phyloP scores from a whole-genome alignment of 768 basidiomycete species.

The Vishniacozyma victoriae region DNA sequence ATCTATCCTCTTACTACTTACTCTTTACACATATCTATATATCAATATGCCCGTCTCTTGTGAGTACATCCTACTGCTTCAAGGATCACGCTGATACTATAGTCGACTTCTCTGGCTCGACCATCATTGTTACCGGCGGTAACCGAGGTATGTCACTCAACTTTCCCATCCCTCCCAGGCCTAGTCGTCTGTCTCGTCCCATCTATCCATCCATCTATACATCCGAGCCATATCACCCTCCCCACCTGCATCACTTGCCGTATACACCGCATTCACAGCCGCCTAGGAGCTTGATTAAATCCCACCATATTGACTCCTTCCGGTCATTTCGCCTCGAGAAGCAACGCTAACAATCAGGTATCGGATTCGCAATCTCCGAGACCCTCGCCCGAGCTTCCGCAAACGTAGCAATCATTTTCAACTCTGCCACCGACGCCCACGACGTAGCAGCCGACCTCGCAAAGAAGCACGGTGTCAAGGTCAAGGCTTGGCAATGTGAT shows the following conservation, averaged over 20 bases:
- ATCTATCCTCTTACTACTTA: neutral
- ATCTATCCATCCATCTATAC: neutral
- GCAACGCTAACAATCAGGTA: slow-evolving; percentile 50
- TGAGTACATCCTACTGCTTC: neutral
- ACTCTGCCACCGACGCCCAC: slow-evolving; percentile 51
- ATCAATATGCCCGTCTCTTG: neutral
- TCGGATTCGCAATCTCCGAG: slow-evolving; percentile 56
- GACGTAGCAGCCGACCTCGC: slow-evolving; percentile 53
- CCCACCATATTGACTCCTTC: neutral
- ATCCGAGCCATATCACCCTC: neutral
- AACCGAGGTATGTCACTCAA: slow-evolving; percentile 15
- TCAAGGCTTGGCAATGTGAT: slow-evolving; percentile 60
- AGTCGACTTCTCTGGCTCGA: slow-evolving; percentile 45
- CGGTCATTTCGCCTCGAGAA: neutral
- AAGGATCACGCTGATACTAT: neutral
- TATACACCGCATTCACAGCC: neutral
- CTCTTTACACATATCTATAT: neutral
- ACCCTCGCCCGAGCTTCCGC: slow-evolving; percentile 57
- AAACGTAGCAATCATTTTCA: slow-evolving; percentile 61
- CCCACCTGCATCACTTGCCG: neutral
- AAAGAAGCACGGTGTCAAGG: slow-evolving; percentile 51
- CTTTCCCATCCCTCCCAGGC: slow-evolving; percentile 20
- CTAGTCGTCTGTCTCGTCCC: slow-evolving; percentile 22
- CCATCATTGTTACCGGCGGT: slow-evolving; percentile 57
- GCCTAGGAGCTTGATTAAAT: neutral